phyloP scores from a whole-genome alignment of 2,329 filamentous ascomycete species.

The Blumeria hordei region DNA sequence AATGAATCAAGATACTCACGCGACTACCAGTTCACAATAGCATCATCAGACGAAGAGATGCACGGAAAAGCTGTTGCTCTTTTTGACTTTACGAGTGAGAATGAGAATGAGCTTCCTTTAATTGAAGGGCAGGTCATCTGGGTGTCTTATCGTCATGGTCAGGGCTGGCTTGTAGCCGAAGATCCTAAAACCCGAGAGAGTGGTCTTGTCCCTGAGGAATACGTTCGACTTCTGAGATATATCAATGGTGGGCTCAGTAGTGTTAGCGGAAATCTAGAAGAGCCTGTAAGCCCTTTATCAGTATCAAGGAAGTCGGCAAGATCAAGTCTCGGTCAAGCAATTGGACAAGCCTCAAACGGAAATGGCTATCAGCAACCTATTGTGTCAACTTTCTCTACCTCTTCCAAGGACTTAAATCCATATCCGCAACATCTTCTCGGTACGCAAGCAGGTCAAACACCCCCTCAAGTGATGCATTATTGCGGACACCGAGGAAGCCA shows the following conservation, averaged over 20 bases:
- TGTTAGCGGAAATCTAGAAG: slow-evolving; percentile 36
- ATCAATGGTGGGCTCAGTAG: slow-evolving; percentile 77
- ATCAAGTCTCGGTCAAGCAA: slow-evolving; percentile 25
- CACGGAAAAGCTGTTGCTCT: slow-evolving; percentile 88
- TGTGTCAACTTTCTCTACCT: slow-evolving; percentile 45
- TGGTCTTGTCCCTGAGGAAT: slow-evolving; percentile 86
- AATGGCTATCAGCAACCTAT: slow-evolving; percentile 47
- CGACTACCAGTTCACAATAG: slow-evolving; percentile 87
- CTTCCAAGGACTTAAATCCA: slow-evolving; percentile 42
- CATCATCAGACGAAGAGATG: slow-evolving; percentile 89
- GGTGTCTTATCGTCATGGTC: slow-evolving; percentile 85
- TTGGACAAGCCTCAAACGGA: slow-evolving; percentile 22
- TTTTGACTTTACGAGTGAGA: slow-evolving; percentile 86
- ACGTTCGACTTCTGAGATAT: slow-evolving; percentile 74
- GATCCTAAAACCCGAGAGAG: slow-evolving; percentile 88
- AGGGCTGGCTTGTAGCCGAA: slow-evolving; percentile 92
- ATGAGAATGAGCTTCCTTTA: slow-evolving; percentile 84
- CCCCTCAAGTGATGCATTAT: slow-evolving; percentile 42
- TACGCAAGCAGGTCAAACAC: slow-evolving; percentile 34
- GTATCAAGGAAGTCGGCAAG: slow-evolving; percentile 37
- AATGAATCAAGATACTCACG: slow-evolving; percentile 66
- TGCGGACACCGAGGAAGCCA: slow-evolving; percentile 42
- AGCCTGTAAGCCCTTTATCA: slow-evolving; percentile 22
- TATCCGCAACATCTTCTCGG: slow-evolving; percentile 42
- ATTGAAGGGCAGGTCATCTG: slow-evolving; percentile 90